phyloP scores from a whole-genome alignment of 1,284 basidiomycete genomes.

The Cutaneotrichosporon mucoides region DNA sequence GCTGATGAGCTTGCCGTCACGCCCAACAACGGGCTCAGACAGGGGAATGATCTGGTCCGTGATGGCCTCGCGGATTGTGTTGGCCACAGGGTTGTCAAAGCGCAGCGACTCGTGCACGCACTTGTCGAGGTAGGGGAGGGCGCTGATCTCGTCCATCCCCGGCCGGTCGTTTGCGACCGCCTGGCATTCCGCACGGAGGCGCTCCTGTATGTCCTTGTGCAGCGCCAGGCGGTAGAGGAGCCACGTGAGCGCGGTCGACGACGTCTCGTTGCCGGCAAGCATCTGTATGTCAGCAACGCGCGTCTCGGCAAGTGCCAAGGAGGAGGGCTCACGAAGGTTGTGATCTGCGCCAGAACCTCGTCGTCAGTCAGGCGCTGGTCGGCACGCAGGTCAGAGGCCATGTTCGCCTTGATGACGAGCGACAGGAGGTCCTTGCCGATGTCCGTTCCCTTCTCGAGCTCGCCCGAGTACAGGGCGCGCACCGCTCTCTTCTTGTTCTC shows the following conservation, averaged over 20 bases:
- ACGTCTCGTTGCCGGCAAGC: conserved; percentile 69
- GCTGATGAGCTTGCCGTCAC: conserved; percentile 47
- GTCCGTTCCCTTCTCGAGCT: conserved; percentile 51
- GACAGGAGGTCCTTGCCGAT: conserved; percentile 49
- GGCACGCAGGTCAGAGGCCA: conserved; percentile 55
- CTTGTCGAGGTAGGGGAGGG: conserved; percentile 57
- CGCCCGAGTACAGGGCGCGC: conserved; percentile 15
- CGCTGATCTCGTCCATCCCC: conserved; percentile 38
- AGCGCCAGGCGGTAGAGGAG: conserved; percentile 63
- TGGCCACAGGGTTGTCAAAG: conserved; percentile 61
- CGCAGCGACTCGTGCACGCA: conserved; percentile 67
- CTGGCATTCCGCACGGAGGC: conserved; percentile 57
- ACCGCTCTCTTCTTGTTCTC: conserved; percentile 52
- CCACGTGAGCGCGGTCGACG: conserved; percentile 68
- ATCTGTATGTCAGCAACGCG: conserved; percentile 24
- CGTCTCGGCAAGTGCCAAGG: neutral
- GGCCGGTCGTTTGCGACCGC: conserved; percentile 43
- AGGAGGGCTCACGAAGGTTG: conserved; percentile 60
- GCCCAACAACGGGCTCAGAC: conserved; percentile 43
- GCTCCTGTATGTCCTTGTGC: conserved; percentile 56
- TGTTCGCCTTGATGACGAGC: conserved; percentile 61
- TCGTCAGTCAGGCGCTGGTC: conserved; percentile 59
- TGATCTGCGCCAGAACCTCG: conserved; percentile 71
- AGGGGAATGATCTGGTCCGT: conserved; percentile 62
- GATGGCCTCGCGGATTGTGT: conserved; percentile 60